Evolutionary conservation across 2,329 filamentous ascomycete genomes (phyloP).

Genomic region (Thelonectria discophora): DNA sequence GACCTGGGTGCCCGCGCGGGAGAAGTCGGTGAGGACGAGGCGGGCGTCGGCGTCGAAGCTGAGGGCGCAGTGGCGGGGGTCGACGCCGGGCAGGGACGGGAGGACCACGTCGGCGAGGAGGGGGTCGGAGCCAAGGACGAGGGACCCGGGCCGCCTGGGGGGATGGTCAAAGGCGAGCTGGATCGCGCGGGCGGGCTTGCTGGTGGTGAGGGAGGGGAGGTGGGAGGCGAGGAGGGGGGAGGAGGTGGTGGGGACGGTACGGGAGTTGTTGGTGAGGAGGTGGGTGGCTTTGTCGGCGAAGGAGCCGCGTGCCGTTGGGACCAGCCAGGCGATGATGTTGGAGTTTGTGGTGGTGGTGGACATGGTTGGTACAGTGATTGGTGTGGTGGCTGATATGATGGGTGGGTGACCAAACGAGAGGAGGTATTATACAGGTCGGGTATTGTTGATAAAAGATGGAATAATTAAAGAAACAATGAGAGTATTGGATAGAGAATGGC

Average conservation of each 20-base stretch:
- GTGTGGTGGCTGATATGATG: too few species aligned
- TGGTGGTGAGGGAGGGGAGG: slow-evolving; percentile 41
- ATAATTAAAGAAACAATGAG: slow-evolving; percentile 1
- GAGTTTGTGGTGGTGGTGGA: slow-evolving; percentile 27
- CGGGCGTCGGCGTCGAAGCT: slow-evolving; percentile 51
- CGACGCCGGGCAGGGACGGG: slow-evolving; percentile 46
- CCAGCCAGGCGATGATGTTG: slow-evolving; percentile 52
- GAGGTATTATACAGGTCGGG: slow-evolving; percentile 1
- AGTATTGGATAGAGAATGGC: slow-evolving; percentile 23
- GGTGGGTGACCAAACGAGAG: slow-evolving; percentile 3
- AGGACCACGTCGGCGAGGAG: slow-evolving; percentile 50
- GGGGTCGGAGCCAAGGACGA: slow-evolving; percentile 52
- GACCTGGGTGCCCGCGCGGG: slow-evolving; percentile 50
- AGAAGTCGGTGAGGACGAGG: slow-evolving; percentile 52
- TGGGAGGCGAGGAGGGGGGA: slow-evolving; percentile 41
- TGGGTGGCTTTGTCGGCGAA: slow-evolving; percentile 46
- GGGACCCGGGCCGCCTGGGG: slow-evolving; percentile 48
- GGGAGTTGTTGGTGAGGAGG: slow-evolving; percentile 45
- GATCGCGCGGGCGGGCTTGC: slow-evolving; percentile 44
- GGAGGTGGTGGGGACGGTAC: slow-evolving; percentile 39
- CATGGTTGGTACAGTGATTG: background rate
- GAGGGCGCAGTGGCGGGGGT: slow-evolving; percentile 49
- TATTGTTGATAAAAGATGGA: slow-evolving; percentile 20
- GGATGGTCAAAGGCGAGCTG: slow-evolving; percentile 48
- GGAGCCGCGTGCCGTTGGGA: slow-evolving; percentile 48